phyloP scores from a whole-genome alignment of 108 stramenopile species.

The Stephanodiscus minutulus region DNA sequence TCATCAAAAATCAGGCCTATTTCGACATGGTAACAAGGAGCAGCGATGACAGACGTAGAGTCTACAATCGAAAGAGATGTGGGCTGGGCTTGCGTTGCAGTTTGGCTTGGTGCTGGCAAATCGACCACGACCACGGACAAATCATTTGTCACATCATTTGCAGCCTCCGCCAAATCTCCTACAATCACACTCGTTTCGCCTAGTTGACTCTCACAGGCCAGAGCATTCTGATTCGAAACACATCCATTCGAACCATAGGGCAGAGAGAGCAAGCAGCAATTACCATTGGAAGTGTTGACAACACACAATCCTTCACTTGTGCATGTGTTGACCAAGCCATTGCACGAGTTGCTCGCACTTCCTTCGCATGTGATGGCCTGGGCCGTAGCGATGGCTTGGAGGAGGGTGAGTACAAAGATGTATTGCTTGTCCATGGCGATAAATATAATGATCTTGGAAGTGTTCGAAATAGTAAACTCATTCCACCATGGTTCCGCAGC shows the following conservation, averaged over 20 bases:
- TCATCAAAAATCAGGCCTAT: conserved; percentile 44
- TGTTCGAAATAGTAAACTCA: too few relatives aligned
- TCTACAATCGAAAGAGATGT: not conserved
- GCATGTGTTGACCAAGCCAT: conserved; percentile 14
- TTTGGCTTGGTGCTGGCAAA: not conserved
- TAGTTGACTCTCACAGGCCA: conserved; percentile 5
- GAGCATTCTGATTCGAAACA: not conserved
- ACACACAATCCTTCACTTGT: conserved; percentile 17
- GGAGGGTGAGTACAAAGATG: conserved; percentile 16
- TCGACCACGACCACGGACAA: not conserved
- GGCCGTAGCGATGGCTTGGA: not conserved
- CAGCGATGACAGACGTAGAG: not conserved
- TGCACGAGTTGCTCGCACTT: conserved; percentile 16
- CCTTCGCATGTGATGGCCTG: conserved; percentile 21
- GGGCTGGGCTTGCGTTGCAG: not conserved
- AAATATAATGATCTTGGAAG: not conserved
- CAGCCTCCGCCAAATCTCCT: not conserved
- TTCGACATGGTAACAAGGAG: conserved; percentile 32
- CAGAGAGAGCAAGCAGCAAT: not conserved
- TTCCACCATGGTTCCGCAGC: too few relatives aligned
- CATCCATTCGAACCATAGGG: conserved; percentile 3
- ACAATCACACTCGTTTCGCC: not conserved
- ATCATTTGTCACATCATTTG: not conserved
- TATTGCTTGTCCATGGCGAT: conserved; percentile 4
- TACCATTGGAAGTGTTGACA: conserved; percentile 7